Evolutionary conservation across 305 asterid species (phyloP).

Genomic region (Solanum hybrid): DNA sequence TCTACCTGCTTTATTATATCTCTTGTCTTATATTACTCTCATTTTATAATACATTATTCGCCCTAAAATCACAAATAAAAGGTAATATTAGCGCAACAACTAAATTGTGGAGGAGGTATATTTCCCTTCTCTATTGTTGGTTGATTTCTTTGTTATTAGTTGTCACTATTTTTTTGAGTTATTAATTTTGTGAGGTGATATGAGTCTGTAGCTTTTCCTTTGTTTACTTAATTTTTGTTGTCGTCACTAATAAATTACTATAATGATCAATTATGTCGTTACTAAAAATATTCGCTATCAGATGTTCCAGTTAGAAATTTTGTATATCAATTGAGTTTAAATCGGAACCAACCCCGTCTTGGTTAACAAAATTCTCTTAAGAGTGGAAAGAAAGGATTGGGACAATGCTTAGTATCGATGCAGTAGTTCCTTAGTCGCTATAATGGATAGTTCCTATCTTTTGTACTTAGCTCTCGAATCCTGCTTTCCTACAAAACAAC

Average conservation of each 20-base stretch:
- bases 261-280: not conserved
- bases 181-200: not conserved
- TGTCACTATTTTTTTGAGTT: not conserved
- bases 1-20: not conserved
- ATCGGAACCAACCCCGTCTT: not conserved
- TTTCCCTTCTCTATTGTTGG: not conserved
- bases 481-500: too few species aligned
- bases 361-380: not conserved
- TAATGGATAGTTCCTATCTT: too few species aligned
- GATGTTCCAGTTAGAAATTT: not conserved
- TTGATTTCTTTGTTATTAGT: not conserved
- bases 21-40: not conserved
- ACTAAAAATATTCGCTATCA: not conserved
- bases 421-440: too few species aligned
- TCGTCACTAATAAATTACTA: not conserved
- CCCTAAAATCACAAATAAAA: not conserved
- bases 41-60: too few species aligned
- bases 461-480: too few species aligned
- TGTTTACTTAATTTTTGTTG: not conserved
- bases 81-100: not conserved
- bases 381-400: not conserved
- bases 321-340: not conserved
- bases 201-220: not conserved
- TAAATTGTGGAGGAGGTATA: not conserved
- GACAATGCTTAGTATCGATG: too few species aligned